A percentile compares a stretch with the other conserved stretches of the same genome.
Conservation (phyloP, 2,329 filamentous ascomycete genomes). For the Monosporascus ibericus region DNA sequence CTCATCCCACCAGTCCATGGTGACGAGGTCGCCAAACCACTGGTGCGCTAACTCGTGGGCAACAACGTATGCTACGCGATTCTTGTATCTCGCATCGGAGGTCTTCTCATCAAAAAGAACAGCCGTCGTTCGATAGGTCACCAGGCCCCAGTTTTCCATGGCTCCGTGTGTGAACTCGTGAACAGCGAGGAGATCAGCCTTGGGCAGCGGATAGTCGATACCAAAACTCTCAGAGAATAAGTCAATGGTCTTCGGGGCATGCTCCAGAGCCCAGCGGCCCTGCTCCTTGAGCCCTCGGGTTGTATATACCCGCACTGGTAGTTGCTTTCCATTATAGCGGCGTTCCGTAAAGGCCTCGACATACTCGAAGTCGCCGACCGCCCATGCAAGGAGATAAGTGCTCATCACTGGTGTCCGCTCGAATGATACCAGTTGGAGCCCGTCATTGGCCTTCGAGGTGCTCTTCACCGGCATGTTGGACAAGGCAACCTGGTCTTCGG, state of each 20-base stretch:
- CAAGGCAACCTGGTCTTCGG: conserved; percentile 78
- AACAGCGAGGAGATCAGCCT: conserved; percentile 83
- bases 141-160: conserved; percentile 96
- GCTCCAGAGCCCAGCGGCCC: conserved; percentile 81
- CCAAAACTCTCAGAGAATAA: conserved; percentile 94
- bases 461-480: conserved; percentile 93
- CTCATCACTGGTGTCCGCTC: conserved; percentile 86
- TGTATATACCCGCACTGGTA: conserved; percentile 94
- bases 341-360: conserved; percentile 86
- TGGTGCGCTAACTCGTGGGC: conserved; percentile 97
- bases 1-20: conserved; percentile 96
- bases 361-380: conserved; percentile 94
- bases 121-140: conserved; percentile 92
- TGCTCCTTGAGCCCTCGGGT: conserved; percentile 92
- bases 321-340: conserved; percentile 82
- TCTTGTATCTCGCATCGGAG: conserved; percentile 86
- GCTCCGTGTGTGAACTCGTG: conserved; percentile 86
- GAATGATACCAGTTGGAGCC: conserved; percentile 71
- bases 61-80: conserved; percentile 91
- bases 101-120: conserved; percentile 93
- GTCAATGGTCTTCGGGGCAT: conserved; percentile 89
- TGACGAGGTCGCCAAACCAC: conserved; percentile 93
- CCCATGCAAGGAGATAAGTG: conserved; percentile 88
- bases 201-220: conserved; percentile 88
- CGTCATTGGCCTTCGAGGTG: conserved; percentile 50